These are phyloP conservation scores for Solanum okadae DNA, from an alignment of 257 asterid species.

Conservation along the genomic window DNA sequence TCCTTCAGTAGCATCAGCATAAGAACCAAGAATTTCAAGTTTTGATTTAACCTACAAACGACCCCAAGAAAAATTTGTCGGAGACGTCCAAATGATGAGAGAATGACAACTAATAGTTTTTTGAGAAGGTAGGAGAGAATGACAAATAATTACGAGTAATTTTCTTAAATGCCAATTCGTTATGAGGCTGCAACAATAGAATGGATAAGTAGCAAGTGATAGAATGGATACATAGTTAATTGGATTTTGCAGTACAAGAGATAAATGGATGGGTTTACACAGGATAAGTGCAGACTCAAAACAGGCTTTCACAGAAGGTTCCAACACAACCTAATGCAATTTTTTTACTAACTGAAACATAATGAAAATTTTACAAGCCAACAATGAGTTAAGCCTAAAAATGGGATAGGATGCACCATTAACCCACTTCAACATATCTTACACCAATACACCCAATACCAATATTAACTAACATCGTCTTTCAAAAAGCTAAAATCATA, in stretches of 20 bases:
- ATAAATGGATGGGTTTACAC: not conserved
- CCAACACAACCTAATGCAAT: not conserved
- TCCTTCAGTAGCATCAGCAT: conserved; percentile 80
- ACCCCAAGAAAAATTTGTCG: not conserved
- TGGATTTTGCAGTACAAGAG: not conserved
- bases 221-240: not conserved
- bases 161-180: not conserved
- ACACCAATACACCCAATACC: not conserved
- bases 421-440: not conserved
- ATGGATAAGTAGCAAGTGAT: not conserved
- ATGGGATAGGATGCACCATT: not conserved
- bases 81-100: not conserved
- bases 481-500: not conserved
- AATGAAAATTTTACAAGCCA: not conserved
- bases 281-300: not conserved
- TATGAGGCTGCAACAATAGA: not conserved
- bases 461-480: not conserved
- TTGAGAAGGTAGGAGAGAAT: not conserved
- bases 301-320: not conserved
- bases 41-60: conserved; percentile 74
- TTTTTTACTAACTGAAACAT: not conserved
- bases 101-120: not conserved
- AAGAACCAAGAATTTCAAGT: conserved; percentile 63
- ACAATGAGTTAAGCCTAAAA: not conserved
- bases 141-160: not conserved